Base-by-base conservation (phyloP, 2,329 filamentous ascomycete species). In the Xenoacremonium recifei region DNA sequence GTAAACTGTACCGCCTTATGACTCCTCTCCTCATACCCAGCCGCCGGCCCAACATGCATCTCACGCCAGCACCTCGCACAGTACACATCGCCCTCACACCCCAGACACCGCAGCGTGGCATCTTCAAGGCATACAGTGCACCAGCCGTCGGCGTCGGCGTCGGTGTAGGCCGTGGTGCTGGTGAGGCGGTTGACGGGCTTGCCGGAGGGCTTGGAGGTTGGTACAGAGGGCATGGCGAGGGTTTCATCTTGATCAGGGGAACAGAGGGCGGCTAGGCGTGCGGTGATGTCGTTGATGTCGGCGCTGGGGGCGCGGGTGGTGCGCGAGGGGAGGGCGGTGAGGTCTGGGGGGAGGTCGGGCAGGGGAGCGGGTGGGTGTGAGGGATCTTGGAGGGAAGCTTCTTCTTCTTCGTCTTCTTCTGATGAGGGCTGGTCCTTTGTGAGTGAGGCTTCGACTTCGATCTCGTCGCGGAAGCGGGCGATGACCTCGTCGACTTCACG, bases 101-200 rank as follows among this genome's bases (percentile, higher is more conserved):
- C 87, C 1, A 82, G 59, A 59, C 89, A 95, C 43, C 75, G 75
- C 20, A 93, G 67, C 3, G 80, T 82, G 0, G 85, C 88, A 57
- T 93, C 86, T 44, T 89, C 87, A 35, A 85, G 80, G 60, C 89
- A 95, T 9, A 93, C 89, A 21, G 84, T 78, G 61, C 89, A 95
- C 87, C 88, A 95, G 1, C 76, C 80, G 31, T 84, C 81, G 47
- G 84, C 75, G 54, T 92, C 87, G 23, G 85, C 83, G 53, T 91
- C 84, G 0, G 82, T 80, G 58, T 75, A 80, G 35, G 67, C 69
- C 3, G 61, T 65, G 31, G 59, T 63, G 39, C 62, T 66, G 13
- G 59, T 59, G 5, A 75, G 59, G 4, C 67, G 62, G n/a, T 63
- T 65, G 13, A 63, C 53, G 3, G 64, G 62, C 6, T 63, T 63